A percentile compares a stretch with the other conserved stretches of the same genome.
phyloP scores from a whole-genome alignment of 208 protist genomes.

The Naegleria fowleri region DNA sequence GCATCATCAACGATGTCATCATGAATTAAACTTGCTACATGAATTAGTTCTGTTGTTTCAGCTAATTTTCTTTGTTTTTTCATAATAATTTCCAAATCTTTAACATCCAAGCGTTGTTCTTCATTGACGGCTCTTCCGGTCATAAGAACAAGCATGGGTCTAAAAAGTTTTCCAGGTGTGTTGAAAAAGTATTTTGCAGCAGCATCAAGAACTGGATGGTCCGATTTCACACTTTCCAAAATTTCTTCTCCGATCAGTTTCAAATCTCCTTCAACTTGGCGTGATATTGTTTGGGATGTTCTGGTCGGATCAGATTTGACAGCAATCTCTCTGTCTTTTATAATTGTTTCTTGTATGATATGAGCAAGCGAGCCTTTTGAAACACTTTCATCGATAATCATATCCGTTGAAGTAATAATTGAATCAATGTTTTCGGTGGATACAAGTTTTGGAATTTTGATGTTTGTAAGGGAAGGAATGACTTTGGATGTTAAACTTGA shows the following conservation, averaged over 20 bases:
- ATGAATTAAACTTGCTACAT: constrained; percentile 88
- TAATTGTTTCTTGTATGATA: not conserved
- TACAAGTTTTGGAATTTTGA: not conserved
- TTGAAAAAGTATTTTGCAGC: constrained; percentile 23
- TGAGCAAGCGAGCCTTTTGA: not conserved
- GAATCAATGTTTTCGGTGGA: not conserved
- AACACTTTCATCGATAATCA: not conserved
- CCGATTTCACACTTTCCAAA: constrained; percentile 4
- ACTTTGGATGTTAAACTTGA: not conserved
- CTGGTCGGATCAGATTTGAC: not conserved
- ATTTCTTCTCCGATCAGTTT: not conserved
- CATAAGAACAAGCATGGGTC: constrained; percentile 14
- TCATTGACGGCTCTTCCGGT: not conserved
- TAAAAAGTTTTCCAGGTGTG: not conserved
- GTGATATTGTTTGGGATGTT: not conserved
- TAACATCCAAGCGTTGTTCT: not conserved
- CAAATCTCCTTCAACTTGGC: not conserved
- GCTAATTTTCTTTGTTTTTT: constrained; percentile 52
- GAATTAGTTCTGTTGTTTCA: constrained; percentile 89
- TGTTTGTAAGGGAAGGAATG: not conserved
- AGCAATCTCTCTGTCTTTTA: not conserved
- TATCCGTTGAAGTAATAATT: not conserved
- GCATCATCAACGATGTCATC: constrained; percentile 90
- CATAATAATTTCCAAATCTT: not conserved
- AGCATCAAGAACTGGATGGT: constrained; percentile 15